phyloP scores from a whole-genome alignment of 1,139 yeast genomes.

The Geotrichum restrictum region DNA sequence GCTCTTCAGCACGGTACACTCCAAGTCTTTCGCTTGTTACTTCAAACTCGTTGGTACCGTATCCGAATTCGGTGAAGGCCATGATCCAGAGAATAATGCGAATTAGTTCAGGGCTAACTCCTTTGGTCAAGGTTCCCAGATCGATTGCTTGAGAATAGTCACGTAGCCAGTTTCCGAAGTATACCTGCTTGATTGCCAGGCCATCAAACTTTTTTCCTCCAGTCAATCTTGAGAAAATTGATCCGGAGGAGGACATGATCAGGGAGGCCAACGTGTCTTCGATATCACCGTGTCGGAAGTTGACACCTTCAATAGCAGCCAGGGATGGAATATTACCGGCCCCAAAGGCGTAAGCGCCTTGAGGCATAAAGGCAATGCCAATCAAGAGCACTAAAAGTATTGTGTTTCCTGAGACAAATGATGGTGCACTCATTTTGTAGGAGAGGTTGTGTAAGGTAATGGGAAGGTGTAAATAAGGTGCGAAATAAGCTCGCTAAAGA shows the following conservation, averaged over 20 bases:
- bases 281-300: slow-evolving; percentile 32
- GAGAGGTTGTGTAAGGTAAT: background rate
- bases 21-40: slow-evolving; percentile 31
- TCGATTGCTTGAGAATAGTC: slow-evolving; percentile 33
- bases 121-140: slow-evolving; percentile 28
- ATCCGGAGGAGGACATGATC: slow-evolving; percentile 20
- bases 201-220: slow-evolving; percentile 29
- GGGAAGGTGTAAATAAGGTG: background rate
- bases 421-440: background rate
- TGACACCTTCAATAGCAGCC: slow-evolving; percentile 28
- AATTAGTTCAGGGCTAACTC: slow-evolving; percentile 26
- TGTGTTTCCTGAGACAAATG: background rate
- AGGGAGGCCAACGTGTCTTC: slow-evolving; percentile 28
- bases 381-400: slow-evolving; percentile 7
- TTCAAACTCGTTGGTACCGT: slow-evolving; percentile 32
- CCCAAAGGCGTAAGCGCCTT: slow-evolving; percentile 28
- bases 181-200: slow-evolving; percentile 29
- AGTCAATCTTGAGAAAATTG: slow-evolving; percentile 22
- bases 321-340: slow-evolving; percentile 32
- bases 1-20: slow-evolving; percentile 32
- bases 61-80: slow-evolving; percentile 31
- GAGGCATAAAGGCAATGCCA: slow-evolving; percentile 17
- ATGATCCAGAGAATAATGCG: slow-evolving; percentile 29
- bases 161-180: slow-evolving; percentile 33
- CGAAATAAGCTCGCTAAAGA: background rate